phyloP scores from a whole-genome alignment of 768 basidiomycete genomes.

The Mrakia frigida region DNA sequence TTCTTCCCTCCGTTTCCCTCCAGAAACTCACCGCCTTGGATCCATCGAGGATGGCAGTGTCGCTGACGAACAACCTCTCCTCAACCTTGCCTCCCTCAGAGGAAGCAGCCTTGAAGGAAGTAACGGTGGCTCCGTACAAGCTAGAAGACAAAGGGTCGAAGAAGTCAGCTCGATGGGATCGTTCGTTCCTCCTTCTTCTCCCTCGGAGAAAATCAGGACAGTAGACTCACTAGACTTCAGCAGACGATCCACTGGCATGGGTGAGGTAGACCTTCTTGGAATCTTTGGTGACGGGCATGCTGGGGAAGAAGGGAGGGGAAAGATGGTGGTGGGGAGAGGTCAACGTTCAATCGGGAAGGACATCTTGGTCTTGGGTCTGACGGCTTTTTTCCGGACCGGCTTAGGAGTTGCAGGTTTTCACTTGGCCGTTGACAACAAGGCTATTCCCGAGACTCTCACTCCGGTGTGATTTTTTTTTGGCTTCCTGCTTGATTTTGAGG shows the following conservation, averaged over 20 bases:
- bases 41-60: conserved; percentile 72
- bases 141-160: background rate
- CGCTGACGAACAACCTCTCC: conserved; percentile 77
- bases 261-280: conserved; percentile 4
- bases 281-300: conserved; percentile 15
- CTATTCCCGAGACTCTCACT: too few species aligned
- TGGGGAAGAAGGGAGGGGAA: background rate
- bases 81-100: conserved; percentile 42
- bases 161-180: background rate
- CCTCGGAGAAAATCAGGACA: background rate
- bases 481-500: too few species aligned
- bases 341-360: too few species aligned
- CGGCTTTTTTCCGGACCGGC: too few species aligned
- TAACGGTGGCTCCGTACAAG: conserved; percentile 78
- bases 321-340: background rate
- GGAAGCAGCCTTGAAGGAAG: conserved; percentile 69
- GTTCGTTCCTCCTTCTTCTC: too few species aligned
- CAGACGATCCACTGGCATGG: conserved; percentile 25
- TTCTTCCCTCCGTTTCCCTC: background rate
- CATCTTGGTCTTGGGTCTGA: too few species aligned
- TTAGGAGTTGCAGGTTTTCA: too few species aligned
- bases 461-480: too few species aligned
- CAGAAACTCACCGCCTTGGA: conserved; percentile 62
- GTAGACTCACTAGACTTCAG: conserved; percentile 30
- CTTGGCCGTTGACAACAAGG: too few species aligned